Conservation (phyloP, 2,329 filamentous ascomycete genomes). For the Fusarium lyarnte region DNA sequence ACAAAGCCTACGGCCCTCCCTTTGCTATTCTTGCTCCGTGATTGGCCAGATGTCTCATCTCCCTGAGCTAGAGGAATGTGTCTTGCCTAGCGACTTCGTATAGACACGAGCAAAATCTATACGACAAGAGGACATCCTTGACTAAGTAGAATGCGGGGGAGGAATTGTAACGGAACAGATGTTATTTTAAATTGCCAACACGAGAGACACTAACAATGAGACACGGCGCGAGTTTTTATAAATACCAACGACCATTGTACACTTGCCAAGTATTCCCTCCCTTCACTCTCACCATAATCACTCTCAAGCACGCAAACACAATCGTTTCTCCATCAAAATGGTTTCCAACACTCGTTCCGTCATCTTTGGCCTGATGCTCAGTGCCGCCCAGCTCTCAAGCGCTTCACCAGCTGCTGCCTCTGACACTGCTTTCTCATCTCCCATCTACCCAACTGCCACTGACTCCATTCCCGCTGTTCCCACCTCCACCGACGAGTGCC, state of each 20-base stretch:
- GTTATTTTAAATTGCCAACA: neutral
- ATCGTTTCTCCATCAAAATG: neutral
- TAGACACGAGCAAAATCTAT: neutral
- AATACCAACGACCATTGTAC: neutral
- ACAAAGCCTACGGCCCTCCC: neutral
- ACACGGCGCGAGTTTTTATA: neutral
- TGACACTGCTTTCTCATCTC: neutral
- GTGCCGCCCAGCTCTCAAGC: slow-evolving; percentile 2
- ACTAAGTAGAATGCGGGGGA: neutral
- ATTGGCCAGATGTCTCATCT: neutral
- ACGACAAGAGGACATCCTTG: neutral
- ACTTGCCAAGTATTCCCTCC: neutral
- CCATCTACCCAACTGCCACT: slow-evolving; percentile 7
- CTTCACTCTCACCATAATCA: neutral
- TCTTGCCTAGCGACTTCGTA: neutral
- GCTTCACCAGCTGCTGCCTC: neutral
- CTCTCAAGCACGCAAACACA: neutral
- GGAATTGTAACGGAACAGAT: neutral
- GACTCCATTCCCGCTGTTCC: neutral
- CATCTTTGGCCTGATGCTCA: slow-evolving; percentile 5
- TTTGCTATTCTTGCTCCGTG: neutral
- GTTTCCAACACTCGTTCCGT: slow-evolving; percentile 16
- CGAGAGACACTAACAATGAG: neutral
- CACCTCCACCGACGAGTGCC: neutral
- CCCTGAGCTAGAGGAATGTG: neutral